phyloP scores from a whole-genome alignment of 192 early-diverging fungal genomes.

The Pecoramyces ruminantium region DNA sequence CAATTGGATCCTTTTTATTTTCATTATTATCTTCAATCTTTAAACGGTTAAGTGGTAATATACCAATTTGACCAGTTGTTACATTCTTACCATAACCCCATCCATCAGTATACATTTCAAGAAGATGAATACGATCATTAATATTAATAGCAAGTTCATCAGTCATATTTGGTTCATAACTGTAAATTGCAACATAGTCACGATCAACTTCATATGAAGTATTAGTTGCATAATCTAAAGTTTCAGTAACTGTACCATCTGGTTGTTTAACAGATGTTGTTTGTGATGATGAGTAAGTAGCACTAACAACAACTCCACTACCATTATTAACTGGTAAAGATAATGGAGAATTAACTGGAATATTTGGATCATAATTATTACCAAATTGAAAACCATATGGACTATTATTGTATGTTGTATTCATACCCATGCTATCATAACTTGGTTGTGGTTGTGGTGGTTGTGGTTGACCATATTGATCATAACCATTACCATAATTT shows the following conservation, averaged over 20 bases:
- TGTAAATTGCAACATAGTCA: neutral
- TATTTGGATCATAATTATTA: neutral
- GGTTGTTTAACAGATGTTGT: neutral
- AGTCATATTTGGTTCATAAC: neutral
- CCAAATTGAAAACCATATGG: neutral
- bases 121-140: neutral
- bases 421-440: neutral
- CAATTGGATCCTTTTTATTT: neutral
- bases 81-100: constrained; percentile 18
- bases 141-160: neutral
- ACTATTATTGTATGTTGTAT: neutral
- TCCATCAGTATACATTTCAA: constrained; percentile 18
- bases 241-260: neutral
- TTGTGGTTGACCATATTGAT: too few species aligned
- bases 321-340: neutral
- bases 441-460: neutral
- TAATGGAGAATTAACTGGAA: neutral
- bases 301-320: neutral
- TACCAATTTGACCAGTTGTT: constrained; percentile 11
- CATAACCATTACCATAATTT: too few species aligned
- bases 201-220: neutral
- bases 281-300: neutral
- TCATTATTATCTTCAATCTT: neutral
- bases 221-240: neutral
- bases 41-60: constrained; percentile 11